A percentile compares a stretch with the other conserved stretches of the same genome.
phyloP scores from a whole-genome alignment of 2,329 filamentous ascomycete genomes.

The Sarocladium oryzae region DNA sequence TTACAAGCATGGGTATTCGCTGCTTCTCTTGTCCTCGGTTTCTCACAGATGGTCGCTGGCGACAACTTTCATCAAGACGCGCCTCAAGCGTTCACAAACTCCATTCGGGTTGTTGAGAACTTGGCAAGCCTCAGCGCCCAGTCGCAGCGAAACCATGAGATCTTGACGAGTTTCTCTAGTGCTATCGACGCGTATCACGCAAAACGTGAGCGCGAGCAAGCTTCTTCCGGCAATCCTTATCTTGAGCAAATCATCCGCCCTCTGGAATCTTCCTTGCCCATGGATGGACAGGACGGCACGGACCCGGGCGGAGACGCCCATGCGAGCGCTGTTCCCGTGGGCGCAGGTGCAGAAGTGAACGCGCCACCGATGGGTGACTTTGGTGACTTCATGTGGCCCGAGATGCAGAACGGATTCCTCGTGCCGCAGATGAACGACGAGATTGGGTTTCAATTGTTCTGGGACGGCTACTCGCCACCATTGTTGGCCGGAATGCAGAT shows the following conservation, averaged over 20 bases:
- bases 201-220: constrained; percentile 1
- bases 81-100: constrained; percentile 2
- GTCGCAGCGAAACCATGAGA: constrained; percentile 7
- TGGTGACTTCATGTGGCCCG: constrained; percentile 1
- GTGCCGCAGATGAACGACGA: constrained; percentile 7
- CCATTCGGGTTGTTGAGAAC: not conserved
- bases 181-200: constrained; percentile 5
- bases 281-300: not conserved
- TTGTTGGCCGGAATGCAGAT: constrained; percentile 1
- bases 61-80: constrained; percentile 1
- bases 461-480: constrained; percentile 2
- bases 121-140: constrained; percentile 1
- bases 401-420: constrained; percentile 6
- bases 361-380: not conserved
- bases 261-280: not conserved
- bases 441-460: constrained; percentile 6
- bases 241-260: constrained; percentile 7
- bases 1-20: constrained; percentile 4
- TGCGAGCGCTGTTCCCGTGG: not conserved
- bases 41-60: constrained; percentile 1
- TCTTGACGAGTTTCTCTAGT: constrained; percentile 1
- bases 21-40: not conserved
- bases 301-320: not conserved
- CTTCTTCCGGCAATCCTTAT: not conserved
- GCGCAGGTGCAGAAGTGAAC: not conserved